Evolutionary conservation across 148 eudicot species (phyloP).

Genomic region (Vaccinium vitisidaea): DNA sequence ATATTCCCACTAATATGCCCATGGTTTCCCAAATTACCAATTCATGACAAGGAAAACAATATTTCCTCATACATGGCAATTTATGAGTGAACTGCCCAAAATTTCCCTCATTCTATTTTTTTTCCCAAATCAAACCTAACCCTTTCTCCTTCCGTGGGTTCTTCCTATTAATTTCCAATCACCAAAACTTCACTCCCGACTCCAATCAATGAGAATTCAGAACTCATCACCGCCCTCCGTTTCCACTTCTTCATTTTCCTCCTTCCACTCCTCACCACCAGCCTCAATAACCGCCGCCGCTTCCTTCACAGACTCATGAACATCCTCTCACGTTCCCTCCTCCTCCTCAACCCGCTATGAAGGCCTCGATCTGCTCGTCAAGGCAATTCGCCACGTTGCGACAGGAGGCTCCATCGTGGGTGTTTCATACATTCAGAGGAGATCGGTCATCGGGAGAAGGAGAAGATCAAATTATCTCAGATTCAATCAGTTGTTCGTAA

Average conservation of each 20-base stretch:
- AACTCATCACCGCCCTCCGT: constrained; percentile 14
- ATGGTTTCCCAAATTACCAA: too few relatives aligned
- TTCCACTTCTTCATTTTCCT: constrained; percentile 19
- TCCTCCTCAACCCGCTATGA: constrained; percentile 32
- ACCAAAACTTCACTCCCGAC: not conserved
- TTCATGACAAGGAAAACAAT: too few relatives aligned
- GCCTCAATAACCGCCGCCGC: constrained; percentile 34
- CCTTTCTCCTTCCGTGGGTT: too few relatives aligned
- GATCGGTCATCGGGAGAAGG: constrained; percentile 46
- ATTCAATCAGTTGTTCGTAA: constrained; percentile 26
- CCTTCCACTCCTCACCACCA: constrained; percentile 23
- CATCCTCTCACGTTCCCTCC: not conserved
- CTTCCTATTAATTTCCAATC: not conserved
- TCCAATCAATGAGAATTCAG: constrained; percentile 19
- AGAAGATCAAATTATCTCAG: constrained; percentile 33
- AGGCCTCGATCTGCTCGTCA: constrained; percentile 72
- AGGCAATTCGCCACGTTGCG: constrained; percentile 56
- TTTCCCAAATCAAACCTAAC: too few relatives aligned
- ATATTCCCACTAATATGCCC: too few relatives aligned
- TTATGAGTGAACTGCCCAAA: too few relatives aligned
- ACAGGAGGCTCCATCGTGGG: constrained; percentile 61
- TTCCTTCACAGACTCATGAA: constrained; percentile 27
- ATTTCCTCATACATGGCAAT: too few relatives aligned
- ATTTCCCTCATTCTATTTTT: too few relatives aligned
- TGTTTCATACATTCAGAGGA: constrained; percentile 67